phyloP scores from a whole-genome alignment of 1,139 yeast species.

The Waltiozyma sp. region DNA sequence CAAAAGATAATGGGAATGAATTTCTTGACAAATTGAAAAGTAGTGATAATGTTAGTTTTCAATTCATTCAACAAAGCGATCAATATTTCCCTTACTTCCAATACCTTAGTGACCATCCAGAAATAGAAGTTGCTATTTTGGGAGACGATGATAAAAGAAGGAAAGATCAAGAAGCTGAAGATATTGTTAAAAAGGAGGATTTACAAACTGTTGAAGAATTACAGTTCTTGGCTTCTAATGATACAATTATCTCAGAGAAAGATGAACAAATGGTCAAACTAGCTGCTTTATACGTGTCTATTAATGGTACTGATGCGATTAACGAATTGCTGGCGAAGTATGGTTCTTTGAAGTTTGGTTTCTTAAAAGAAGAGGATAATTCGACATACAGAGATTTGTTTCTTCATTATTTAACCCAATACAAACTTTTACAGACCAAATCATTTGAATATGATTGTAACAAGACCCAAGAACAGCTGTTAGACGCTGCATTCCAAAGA shows the following conservation, averaged over 20 bases:
- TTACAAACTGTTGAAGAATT: conserved; percentile 10
- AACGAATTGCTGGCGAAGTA: conserved; percentile 29
- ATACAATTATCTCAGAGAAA: conserved; percentile 38
- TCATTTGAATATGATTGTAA: conserved; percentile 1
- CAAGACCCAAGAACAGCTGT: conserved; percentile 22
- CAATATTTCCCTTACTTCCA: conserved; percentile 49
- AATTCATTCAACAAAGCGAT: conserved; percentile 45
- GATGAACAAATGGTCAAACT: conserved; percentile 63
- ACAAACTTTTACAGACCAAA: conserved; percentile 28
- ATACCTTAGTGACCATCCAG: conserved; percentile 23
- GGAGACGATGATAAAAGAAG: conserved; percentile 3
- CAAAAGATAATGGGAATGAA: conserved; percentile 63
- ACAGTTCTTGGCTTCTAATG: conserved; percentile 36
- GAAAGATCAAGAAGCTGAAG: conserved; percentile 2
- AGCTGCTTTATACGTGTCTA: conserved; percentile 54
- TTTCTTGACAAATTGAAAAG: conserved; percentile 34
- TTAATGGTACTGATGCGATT: conserved; percentile 39
- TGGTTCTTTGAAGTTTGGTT: conserved; percentile 50
- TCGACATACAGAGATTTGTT: conserved; percentile 43
- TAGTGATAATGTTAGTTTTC: conserved; percentile 42
- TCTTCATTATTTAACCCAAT: conserved; percentile 43
- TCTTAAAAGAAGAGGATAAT: conserved; percentile 26
- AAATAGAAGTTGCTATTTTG: conserved; percentile 8
- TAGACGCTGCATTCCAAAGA: conserved; percentile 41
- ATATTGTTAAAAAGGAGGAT: neutral